Evolutionary conservation across 129 eudicot genomes (phyloP).

Genomic region (Artemisia annua): DNA sequence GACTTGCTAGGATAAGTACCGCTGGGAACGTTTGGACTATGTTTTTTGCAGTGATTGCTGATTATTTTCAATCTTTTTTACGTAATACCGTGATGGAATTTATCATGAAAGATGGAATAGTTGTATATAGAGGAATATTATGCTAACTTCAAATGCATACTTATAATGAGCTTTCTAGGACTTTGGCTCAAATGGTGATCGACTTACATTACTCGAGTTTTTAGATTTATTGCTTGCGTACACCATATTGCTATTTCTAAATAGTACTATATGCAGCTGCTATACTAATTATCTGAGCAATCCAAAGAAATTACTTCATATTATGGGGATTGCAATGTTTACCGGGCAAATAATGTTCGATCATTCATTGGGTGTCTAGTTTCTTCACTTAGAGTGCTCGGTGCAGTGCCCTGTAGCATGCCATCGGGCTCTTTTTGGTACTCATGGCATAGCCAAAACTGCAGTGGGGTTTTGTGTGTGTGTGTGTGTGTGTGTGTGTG

Average conservation of each 20-base stretch:
- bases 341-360: not conserved
- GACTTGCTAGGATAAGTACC: too few species aligned
- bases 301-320: not conserved
- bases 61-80: not conserved
- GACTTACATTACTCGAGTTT: too few species aligned
- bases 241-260: not conserved
- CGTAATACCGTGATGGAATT: not conserved
- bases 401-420: too few species aligned
- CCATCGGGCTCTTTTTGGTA: too few species aligned
- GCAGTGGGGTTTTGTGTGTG: too few species aligned
- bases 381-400: too few species aligned
- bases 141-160: not conserved
- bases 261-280: too few species aligned
- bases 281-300: too few species aligned
- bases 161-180: conserved; percentile 2
- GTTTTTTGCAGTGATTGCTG: not conserved
- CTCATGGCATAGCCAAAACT: too few species aligned
- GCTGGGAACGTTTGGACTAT: not conserved
- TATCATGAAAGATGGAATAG: conserved; percentile 1
- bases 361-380: not conserved
- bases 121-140: not conserved
- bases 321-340: conserved; percentile 13
- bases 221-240: not conserved
- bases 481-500: too few species aligned
- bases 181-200: not conserved